Evolutionary conservation across 2,329 filamentous ascomycete species (phyloP).

Genomic region (Lasiodiplodia sp.): DNA sequence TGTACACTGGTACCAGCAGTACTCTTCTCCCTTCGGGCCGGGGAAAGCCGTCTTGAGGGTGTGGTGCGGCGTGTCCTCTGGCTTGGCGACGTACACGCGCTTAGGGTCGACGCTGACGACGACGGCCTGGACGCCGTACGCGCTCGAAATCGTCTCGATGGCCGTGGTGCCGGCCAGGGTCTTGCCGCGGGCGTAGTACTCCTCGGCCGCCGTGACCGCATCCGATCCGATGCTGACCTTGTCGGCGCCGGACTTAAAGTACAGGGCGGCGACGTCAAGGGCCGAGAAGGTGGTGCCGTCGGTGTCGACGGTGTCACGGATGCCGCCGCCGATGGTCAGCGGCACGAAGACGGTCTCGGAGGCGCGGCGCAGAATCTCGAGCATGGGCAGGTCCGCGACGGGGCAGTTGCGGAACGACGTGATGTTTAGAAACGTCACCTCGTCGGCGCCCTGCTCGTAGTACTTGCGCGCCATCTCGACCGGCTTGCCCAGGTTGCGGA

Average conservation of each 20-base stretch:
- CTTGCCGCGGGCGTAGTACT: conserved; percentile 77
- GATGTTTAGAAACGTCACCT: conserved; percentile 98
- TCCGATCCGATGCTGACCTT: conserved; percentile 98
- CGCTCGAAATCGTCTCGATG: conserved; percentile 91
- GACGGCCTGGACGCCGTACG: conserved; percentile 96
- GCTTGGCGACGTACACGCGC: conserved; percentile 79
- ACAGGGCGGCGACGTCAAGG: conserved; percentile 91
- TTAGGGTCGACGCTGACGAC: conserved; percentile 96
- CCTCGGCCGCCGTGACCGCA: conserved; percentile 89
- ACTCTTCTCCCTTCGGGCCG: conserved; percentile 77
- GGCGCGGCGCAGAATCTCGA: conserved; percentile 86
- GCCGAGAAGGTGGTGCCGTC: conserved; percentile 88
- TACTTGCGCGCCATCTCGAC: conserved; percentile 89
- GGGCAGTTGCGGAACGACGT: conserved; percentile 97
- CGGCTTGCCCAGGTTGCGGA: conserved; percentile 95
- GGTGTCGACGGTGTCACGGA: conserved; percentile 88
- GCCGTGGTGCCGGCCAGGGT: conserved; percentile 81
- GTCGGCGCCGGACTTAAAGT: conserved; percentile 96
- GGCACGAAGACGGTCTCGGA: conserved; percentile 95
- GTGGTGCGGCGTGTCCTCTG: conserved; percentile 74
- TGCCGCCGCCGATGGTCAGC: conserved; percentile 92
- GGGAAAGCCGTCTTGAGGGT: conserved; percentile 73
- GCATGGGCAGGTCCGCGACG: conserved; percentile 90
- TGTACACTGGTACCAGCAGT: conserved; percentile 98
- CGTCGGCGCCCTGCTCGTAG: conserved; percentile 96